Base-by-base conservation (phyloP, 352 stramenopile genomes). In the Phytophthora sp. region DNA sequence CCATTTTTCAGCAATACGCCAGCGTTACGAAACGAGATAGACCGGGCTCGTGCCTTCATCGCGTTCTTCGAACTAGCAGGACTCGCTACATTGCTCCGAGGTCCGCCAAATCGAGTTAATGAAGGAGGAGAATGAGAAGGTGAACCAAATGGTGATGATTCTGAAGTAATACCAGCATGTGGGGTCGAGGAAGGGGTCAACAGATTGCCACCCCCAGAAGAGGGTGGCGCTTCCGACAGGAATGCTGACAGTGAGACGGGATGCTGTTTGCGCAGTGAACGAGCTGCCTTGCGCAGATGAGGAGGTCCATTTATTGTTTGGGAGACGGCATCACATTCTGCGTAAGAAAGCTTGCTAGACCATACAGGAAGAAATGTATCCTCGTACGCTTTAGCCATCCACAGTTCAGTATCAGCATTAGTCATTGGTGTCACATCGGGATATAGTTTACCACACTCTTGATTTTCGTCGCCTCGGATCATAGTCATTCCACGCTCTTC, bases 351-450 rank as follows among this genome's bases (percentile, higher is more conserved):
- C 41, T 86, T 86, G 61, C 82, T 91, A 8, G 78, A 84, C 80
- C 80, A 91, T 31, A 91, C 36, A 21, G 82, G 78, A 20, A 73
- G 70, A 55, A 89, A 91, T 1, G 82, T 85, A 42, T 91, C 70
- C 6, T 82, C 69, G 50, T 89, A 91, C 20, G 74, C 73, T 16
- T 63, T 51, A 13, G 16, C 3, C 79, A 87, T 86, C 82, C 82
- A 91, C 13, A 86, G 23, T 15, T 57, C 30, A 0, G 50, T 4
- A 8, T 39, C 26, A 3, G n/a, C 8, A 46, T 30, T 24, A 26
- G 24, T 51, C 3, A 11, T 33, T 26, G 23, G 6, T 13, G 7
- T 53, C 15, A n/a, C 8, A 46, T 41, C 33, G 27, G n/a, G 4
- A 36, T 36, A 13, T 1, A 18, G 7, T n/a, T 65, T 23, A 24